Base-by-base conservation (phyloP, 176 grass and related monocot species). In the Bolboschoenus planiculmis region DNA sequence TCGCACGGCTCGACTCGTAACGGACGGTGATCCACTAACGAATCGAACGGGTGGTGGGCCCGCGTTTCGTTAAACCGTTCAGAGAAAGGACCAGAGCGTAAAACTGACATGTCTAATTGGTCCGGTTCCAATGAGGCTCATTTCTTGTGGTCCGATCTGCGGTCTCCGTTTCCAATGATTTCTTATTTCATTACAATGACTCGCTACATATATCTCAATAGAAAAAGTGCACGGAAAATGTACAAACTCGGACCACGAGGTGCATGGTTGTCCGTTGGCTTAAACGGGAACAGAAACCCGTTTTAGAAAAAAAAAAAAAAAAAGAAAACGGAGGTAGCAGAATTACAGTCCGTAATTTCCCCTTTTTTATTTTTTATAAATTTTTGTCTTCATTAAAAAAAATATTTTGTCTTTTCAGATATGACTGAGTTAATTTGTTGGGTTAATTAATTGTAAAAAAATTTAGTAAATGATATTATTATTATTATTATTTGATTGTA, bases 241-340 rank as follows among this genome's bases (percentile, higher is more conserved):
- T 16, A 31, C 11, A 30, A 30, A 31, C 13, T 50, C 5, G 23
- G 46, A 50, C 24, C 40, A 51, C 72, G 44, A 33, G 13, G 4
- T 72, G 67, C 67, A 35, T 21, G 64, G 33, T 67, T 16, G 6
- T 67, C 37, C 18, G 36, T 11, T 42, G 66, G 36, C 37, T 71
- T 18, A 48, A 75, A 75, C 11, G 16, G 16, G 33, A 67, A 0
- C 2, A 20, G 6, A 37, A 36, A 67, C 44, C 44, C 72, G 23
- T 76, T 76, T 76, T 76, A 76, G 72, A 30, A 51, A 76, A 76
- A 15, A 73, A 73, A 39, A 42, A 13, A 48, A n/a, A n/a, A n/a
- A n/a, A n/a, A n/a, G n/a, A n/a, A n/a, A n/a, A n/a, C n/a, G n/a
- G 31, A 62, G 13, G 57, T 1, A 65, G 30, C 67, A 72, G 67